Base-by-base conservation (phyloP, 2,329 filamentous ascomycete species). In the Pestalotiopsis fici region DNA sequence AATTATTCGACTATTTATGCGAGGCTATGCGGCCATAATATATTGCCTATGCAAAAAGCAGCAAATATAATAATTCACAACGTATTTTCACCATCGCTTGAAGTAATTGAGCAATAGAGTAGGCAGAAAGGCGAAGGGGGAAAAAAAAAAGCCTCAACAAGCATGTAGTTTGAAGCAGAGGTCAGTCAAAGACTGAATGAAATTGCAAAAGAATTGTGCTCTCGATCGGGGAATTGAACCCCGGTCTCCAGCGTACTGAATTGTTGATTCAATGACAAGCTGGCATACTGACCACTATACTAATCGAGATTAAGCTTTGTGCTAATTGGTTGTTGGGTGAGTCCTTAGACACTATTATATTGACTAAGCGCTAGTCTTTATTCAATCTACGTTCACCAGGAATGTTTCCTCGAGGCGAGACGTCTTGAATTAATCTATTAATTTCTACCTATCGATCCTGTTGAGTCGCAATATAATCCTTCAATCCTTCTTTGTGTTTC, bases 201-300 rank as follows among this genome's bases (percentile, higher is more conserved):
- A n/a, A n/a, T n/a, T n/a, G 11, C 57, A 60, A 60, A 27, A 27
- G 12, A 27, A 67, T 66, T 61, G 55, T 37, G 12, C 75, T 77
- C 76, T 77, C 76, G 75, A 77, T 77, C 76, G 76, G 76, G 76
- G 74, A 76, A 76, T 76, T 72, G 74, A 76, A 75, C 74, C 74
- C 74, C 74, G 74, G 74, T 72, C 74, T 75, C 74, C 74, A 73
- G 73, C 74, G 76, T n/a, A n/a, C 6, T 12, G 18, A 15, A 11
- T 11, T 15, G 18, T 27, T 18, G 11, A 37, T 21, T 62, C 25
- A 25, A 64, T 74, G 73, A 74, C 73, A 74, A 74, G 73, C 72
- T 71, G 72, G 72, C 71, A 74, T 74, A 70, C 71, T 74, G 23
- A 73, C 73, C 73, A 74, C 73, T 74, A 74, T 70, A 75, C 73